These are phyloP conservation scores for Zangia roseola DNA, from an alignment of 768 basidiomycete species.

Conservation along the genomic window DNA sequence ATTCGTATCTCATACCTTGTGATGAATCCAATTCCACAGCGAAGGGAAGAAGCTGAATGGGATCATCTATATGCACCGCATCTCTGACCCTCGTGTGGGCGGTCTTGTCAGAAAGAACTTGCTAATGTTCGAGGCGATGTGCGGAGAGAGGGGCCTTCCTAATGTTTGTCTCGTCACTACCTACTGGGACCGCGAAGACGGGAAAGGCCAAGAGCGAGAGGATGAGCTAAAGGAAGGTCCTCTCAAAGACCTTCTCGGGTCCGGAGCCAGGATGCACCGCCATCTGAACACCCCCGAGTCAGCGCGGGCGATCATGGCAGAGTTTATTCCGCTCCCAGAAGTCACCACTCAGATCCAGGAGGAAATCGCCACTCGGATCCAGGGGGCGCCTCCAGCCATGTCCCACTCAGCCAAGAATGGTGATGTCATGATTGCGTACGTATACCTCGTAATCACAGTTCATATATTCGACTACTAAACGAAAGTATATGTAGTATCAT, in stretches of 20 bases:
- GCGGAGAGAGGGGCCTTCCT: slow-evolving; percentile 39
- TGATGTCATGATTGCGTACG: no score
- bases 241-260: slow-evolving; percentile 43
- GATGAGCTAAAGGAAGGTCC: slow-evolving; percentile 33
- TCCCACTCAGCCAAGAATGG: no score
- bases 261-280: slow-evolving; percentile 40
- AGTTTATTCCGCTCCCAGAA: slow-evolving; percentile 35
- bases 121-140: slow-evolving; percentile 43
- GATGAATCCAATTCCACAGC: not conserved
- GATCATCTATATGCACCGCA: slow-evolving; percentile 48
- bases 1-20: not conserved
- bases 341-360: slow-evolving; percentile 44
- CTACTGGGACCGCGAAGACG: slow-evolving; percentile 41
- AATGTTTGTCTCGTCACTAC: slow-evolving; percentile 49
- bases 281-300: slow-evolving; percentile 39
- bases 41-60: slow-evolving; percentile 33
- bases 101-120: slow-evolving; percentile 42
- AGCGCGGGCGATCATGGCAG: slow-evolving; percentile 39
- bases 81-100: slow-evolving; percentile 42
- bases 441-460: no score
- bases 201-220: slow-evolving; percentile 26
- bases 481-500: no score
- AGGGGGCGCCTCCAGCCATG: no score
- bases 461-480: no score
- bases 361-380: no score